Base-by-base conservation (phyloP, 805 yeast genomes). In the Brettanomyces sp. region DNA sequence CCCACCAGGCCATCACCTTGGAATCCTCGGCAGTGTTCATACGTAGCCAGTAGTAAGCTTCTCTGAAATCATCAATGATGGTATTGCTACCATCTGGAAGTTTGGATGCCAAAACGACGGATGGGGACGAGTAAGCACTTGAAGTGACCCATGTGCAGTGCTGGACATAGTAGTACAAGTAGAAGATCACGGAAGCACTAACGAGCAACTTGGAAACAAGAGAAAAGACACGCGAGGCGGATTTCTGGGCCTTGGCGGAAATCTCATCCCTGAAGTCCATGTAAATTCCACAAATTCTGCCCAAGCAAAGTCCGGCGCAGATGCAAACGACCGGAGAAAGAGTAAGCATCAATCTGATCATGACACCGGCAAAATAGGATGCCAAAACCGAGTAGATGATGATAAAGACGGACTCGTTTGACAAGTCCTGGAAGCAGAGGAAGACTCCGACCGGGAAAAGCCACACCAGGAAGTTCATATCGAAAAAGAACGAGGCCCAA, bases 1-100 rank as follows among this genome's bases (percentile, higher is more conserved):
- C 99, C 99, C 99, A 93, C 99, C 99, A 93, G 9, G 97, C 83
- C 84, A 95, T 88, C 50, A 93, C 85, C 65, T 86, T 90, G 34
- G 97, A 85, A 63, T 93, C 98, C 63, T 93, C 96, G 3, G 85
- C 80, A 1, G 99, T 93, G 69, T 93, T 93, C 96, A 91, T 90
- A 60, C 99, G 81, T 57, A 93, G 73, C 99, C 99, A 93, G 65
- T 91, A 93, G 71, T 93, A 93, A 9, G 98, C 99, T 72, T 93
- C 99, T 68, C 99, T 81, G 73, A 83, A 93, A 66, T 93, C 99
- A 65, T 93, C 99, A 59, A 93, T 93, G 54, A 91, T 69, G 49
- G 76, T 73, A 54, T 78, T 82, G 14, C 86, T 76, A 1, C 99
- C 99, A 61, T 93, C 96, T 32, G 95, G 83, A 53, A 76, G 73